phyloP scores from a whole-genome alignment of 345 rosid genomes.

The Citrus mangshanensis region DNA sequence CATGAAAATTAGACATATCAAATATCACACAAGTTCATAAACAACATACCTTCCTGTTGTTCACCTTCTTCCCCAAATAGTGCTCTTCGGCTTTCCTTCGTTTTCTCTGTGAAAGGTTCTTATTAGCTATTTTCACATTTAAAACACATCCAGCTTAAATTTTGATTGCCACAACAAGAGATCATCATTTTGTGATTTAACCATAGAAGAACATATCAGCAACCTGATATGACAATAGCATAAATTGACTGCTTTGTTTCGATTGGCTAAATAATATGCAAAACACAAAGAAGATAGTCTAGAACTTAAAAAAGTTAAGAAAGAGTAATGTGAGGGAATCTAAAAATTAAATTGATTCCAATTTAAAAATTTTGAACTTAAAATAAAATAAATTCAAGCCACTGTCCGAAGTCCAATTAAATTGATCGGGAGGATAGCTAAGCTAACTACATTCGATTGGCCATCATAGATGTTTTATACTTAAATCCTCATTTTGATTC shows the following conservation, averaged over 20 bases:
- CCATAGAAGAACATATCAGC: not conserved
- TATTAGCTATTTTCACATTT: conserved; percentile 4
- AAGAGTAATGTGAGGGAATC: no score
- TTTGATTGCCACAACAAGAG: not conserved
- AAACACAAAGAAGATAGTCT: not conserved
- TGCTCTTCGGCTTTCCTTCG: conserved; percentile 80
- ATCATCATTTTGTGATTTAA: not conserved
- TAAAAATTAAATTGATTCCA: no score
- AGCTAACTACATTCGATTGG: not conserved
- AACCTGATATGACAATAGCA: not conserved
- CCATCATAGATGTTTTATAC: not conserved
- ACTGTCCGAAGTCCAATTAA: not conserved
- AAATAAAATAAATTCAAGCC: not conserved
- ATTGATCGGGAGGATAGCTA: not conserved
- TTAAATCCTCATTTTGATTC: not conserved
- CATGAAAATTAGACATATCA: not conserved
- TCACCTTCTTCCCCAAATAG: conserved; percentile 51
- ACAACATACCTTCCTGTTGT: conserved; percentile 61
- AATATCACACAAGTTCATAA: not conserved
- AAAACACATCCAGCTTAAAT: not conserved
- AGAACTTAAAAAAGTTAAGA: not conserved
- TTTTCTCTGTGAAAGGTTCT: conserved; percentile 60
- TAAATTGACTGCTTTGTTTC: not conserved
- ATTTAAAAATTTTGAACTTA: no score
- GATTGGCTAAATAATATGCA: not conserved